A percentile compares a stretch with the other conserved stretches of the same genome.
These are phyloP conservation scores for Polytolypa hystricis DNA, from an alignment of 2,329 filamentous ascomycete genomes.

Conservation along the genomic window DNA sequence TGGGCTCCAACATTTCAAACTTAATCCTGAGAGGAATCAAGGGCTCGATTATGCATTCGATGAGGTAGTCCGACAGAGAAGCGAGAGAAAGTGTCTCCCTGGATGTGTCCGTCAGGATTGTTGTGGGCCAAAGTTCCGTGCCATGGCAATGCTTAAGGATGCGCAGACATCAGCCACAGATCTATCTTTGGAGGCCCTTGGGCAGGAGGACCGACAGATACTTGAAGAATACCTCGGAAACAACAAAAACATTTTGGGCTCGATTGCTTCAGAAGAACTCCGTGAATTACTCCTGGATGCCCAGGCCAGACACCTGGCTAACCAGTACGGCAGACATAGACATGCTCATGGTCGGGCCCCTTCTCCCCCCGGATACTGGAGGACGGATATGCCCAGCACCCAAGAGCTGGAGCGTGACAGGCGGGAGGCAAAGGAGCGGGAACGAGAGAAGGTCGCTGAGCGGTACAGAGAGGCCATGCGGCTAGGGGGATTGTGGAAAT, in stretches of 20 bases:
- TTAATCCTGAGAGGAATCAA: slow-evolving; percentile 63
- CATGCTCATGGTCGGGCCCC: slow-evolving; percentile 58
- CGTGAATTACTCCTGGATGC: slow-evolving; percentile 63
- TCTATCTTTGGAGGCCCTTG: slow-evolving; percentile 21
- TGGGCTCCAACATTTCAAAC: slow-evolving; percentile 62
- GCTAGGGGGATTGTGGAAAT: slow-evolving; percentile 64
- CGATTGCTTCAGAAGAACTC: slow-evolving; percentile 51
- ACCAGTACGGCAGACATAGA: slow-evolving; percentile 66
- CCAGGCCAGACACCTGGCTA: slow-evolving; percentile 59
- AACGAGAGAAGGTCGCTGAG: slow-evolving; percentile 55
- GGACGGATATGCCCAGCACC: slow-evolving; percentile 76
- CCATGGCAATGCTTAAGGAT: slow-evolving; percentile 44
- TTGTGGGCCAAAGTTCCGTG: slow-evolving; percentile 60
- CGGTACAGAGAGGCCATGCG: slow-evolving; percentile 74
- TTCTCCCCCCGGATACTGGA: slow-evolving; percentile 84
- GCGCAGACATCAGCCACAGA: slow-evolving; percentile 20
- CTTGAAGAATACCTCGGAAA: slow-evolving; percentile 46
- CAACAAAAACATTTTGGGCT: slow-evolving; percentile 24
- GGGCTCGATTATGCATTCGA: slow-evolving; percentile 62
- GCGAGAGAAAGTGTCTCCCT: slow-evolving; percentile 57
- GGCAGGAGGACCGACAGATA: slow-evolving; percentile 19
- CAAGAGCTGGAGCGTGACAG: slow-evolving; percentile 63
- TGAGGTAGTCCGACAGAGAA: slow-evolving; percentile 61
- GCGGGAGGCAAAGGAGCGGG: slow-evolving; percentile 51
- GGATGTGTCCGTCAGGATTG: slow-evolving; percentile 68